These are phyloP conservation scores for Neopestalotiopsis clavispora DNA, from an alignment of 2,329 filamentous ascomycete genomes.

Conservation along the genomic window DNA sequence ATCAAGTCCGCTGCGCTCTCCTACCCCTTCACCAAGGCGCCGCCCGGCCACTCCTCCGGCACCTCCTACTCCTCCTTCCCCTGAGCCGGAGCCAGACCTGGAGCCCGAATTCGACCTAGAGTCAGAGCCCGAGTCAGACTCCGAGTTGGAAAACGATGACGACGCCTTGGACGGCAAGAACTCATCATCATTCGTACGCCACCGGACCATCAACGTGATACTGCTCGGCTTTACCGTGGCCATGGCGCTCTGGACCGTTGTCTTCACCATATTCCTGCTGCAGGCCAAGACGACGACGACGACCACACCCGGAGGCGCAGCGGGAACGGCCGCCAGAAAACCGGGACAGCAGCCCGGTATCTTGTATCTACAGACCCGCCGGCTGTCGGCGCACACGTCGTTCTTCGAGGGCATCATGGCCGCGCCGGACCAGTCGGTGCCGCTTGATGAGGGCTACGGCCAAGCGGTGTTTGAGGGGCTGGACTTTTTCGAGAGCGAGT, in stretches of 20 bases:
- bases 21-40: no score
- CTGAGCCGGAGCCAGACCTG: background rate
- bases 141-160: background rate
- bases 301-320: background rate
- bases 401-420: constrained; percentile 10
- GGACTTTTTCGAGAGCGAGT: background rate
- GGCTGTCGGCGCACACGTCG: constrained; percentile 3
- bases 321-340: background rate
- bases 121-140: background rate
- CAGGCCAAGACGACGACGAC: background rate
- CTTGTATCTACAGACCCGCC: background rate
- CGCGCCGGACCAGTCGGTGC: background rate
- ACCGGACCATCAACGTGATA: background rate
- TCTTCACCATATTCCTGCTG: background rate
- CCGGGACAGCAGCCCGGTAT: background rate
- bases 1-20: no score
- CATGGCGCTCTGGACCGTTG: background rate
- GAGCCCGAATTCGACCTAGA: background rate
- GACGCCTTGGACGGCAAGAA: no score
- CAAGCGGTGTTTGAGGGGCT: background rate
- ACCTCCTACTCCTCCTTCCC: background rate
- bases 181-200: no score
- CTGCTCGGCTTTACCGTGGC: background rate
- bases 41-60: no score
- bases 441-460: background rate